Evolutionary conservation across 768 basidiomycete species (phyloP), one percentile per base, ranked within the genome.

Genomic region (Naganishia vishniacii): DNA sequence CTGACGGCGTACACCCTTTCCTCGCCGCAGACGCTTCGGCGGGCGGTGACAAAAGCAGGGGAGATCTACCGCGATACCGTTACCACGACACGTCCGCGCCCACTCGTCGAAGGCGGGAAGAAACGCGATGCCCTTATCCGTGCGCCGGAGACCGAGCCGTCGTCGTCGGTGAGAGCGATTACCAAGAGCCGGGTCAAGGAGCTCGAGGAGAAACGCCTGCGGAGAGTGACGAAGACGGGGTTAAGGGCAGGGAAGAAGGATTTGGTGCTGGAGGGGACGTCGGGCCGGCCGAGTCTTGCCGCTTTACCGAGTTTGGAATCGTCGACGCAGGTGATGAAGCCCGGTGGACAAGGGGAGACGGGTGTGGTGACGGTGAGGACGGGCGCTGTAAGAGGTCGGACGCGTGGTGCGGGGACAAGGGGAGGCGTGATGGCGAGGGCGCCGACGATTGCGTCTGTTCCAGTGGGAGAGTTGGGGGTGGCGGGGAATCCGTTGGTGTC

Each of bases 1-100:
- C n/a, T 56, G 12, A 56, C 53, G 13, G 53, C 53, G 26, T 56
- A 56, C 53, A 56, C 53, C n/a, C 23, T 56, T 3, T 56, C 53
- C 9, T 56, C 53, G 6, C 53, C 53, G 20, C 53, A 56, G 25
- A 56, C 53, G 12, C 37, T 56, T 0, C 53, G 53, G 20, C 32
- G 53, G 1, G 53, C 53, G 3, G 53, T 56, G 5, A 20, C 37
- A n/a, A 32, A 56, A 26, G 53, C 53, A 15, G 34, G 53, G 23
- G 53, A 56, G 20, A 56, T 56, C n/a, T 56, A 37, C 13, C 20
- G 34, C 20, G 53, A 56, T 13, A 1, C 32, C 20, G 49, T 31
- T n/a, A 20, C 53, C 4, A 32, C 20, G 53, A 23, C 34, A 12
- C 18, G 53, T n/a, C n/a, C n/a, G n/a, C n/a, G n/a, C n/a, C n/a